Conservation (phyloP, 2,329 filamentous ascomycete genomes). For the Cercospora janseana region DNA sequence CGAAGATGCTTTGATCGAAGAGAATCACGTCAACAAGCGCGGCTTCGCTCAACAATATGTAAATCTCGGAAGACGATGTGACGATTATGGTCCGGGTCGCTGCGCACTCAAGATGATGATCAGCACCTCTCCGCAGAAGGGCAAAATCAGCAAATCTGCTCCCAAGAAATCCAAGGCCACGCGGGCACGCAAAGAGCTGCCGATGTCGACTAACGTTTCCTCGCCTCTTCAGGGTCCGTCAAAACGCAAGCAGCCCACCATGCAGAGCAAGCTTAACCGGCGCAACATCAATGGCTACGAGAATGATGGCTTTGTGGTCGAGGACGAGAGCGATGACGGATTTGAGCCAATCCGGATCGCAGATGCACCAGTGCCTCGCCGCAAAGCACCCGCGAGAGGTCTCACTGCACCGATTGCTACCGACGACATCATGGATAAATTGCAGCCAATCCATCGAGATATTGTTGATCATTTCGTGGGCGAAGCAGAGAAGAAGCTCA, state of each 20-base stretch:
- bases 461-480: conserved; percentile 65
- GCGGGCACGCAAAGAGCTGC: conserved; percentile 47
- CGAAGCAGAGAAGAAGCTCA: conserved; percentile 60
- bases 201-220: conserved; percentile 65
- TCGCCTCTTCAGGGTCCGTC: conserved; percentile 57
- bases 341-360: conserved; percentile 43
- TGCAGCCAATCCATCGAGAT: conserved; percentile 61
- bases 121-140: conserved; percentile 35
- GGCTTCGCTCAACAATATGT: conserved; percentile 76
- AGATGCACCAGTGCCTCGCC: conserved; percentile 40
- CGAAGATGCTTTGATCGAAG: conserved; percentile 71
- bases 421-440: conserved; percentile 53
- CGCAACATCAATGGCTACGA: conserved; percentile 38
- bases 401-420: conserved; percentile 60
- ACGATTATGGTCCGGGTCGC: conserved; percentile 48
- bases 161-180: conserved; percentile 37
- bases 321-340: conserved; percentile 40
- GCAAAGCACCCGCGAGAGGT: conserved; percentile 36
- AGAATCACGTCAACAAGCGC: conserved; percentile 43
- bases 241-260: conserved; percentile 37
- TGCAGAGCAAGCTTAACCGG: conserved; percentile 29
- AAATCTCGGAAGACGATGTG: conserved; percentile 45
- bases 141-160: conserved; percentile 37
- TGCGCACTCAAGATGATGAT: conserved; percentile 54
- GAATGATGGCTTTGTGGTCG: conserved; percentile 40